A percentile compares a stretch with the other conserved stretches of the same genome.
Conservation (phyloP, 306 rosid genomes). For the Acacia melanoxylon region DNA sequence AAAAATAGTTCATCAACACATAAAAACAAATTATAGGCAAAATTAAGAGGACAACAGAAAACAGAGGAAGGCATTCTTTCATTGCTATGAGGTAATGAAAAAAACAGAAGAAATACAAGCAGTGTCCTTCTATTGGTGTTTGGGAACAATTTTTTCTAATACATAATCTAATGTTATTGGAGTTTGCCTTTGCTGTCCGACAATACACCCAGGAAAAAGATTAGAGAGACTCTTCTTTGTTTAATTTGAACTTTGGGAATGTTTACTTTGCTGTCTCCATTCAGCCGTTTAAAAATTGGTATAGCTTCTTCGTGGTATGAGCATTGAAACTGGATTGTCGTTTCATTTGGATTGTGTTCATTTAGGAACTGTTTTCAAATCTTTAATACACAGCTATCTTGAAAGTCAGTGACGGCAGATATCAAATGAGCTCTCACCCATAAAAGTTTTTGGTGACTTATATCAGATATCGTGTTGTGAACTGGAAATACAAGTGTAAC, state of each 20-base stretch:
- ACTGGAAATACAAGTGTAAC: too few species aligned
- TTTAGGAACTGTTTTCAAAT: not conserved
- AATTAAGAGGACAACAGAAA: not conserved
- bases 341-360: not conserved
- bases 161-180: slow-evolving; percentile 45
- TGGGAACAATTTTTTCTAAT: too few species aligned
- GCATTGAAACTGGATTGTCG: not conserved
- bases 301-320: slow-evolving; percentile 38
- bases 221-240: slow-evolving; percentile 19
- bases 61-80: not conserved
- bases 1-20: not conserved
- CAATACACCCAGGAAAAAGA: slow-evolving; percentile 78
- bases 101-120: not conserved
- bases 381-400: too few species aligned
- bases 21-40: not conserved
- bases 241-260: slow-evolving; percentile 29
- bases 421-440: too few species aligned
- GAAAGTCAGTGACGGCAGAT: too few species aligned
- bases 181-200: slow-evolving; percentile 76
- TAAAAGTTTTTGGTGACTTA: too few species aligned
- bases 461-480: too few species aligned
- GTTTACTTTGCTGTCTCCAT: slow-evolving; percentile 25
- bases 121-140: not conserved
- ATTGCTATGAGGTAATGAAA: not conserved
- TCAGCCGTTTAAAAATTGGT: slow-evolving; percentile 28